Evolutionary conservation across 805 yeast genomes (phyloP).

Genomic region (Zygoascus biomembranicola): DNA sequence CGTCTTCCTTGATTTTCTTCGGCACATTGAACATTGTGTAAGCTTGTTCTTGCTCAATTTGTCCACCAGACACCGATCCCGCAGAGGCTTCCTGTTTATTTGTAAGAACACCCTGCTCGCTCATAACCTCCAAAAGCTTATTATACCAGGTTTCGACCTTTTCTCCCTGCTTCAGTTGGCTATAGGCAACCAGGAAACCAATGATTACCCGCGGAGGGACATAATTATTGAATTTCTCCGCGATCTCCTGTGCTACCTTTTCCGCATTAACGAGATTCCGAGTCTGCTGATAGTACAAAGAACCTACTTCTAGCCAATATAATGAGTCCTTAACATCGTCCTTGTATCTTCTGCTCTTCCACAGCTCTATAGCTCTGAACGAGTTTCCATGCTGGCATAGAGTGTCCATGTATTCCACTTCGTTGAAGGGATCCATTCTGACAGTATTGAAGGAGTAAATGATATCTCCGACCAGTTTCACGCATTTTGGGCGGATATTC

Average conservation of each 20-base stretch:
- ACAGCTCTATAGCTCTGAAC: constrained; percentile 13
- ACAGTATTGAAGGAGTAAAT: constrained; percentile 13
- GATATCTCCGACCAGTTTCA: constrained; percentile 18
- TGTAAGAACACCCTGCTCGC: constrained; percentile 1
- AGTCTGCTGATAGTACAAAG: constrained; percentile 10
- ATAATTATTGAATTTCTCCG: constrained; percentile 5
- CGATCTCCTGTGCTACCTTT: constrained; percentile 13
- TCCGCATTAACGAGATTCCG: constrained; percentile 13
- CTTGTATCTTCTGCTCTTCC: constrained; percentile 14
- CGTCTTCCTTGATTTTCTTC: not conserved
- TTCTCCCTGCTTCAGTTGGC: constrained; percentile 4
- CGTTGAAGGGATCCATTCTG: constrained; percentile 20
- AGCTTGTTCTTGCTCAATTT: constrained; percentile 9
- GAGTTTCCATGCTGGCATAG: constrained; percentile 9
- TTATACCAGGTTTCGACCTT: constrained; percentile 10
- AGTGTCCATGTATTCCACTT: constrained; percentile 17
- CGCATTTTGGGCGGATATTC: constrained; percentile 5
- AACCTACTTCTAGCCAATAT: constrained; percentile 19
- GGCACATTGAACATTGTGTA: constrained; percentile 5
- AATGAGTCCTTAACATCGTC: constrained; percentile 12
- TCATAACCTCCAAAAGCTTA: constrained; percentile 3
- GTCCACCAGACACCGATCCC: not conserved
- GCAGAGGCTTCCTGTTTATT: constrained; percentile 1
- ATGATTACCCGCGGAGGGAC: constrained; percentile 16
- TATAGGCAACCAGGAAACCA: constrained; percentile 13